Evolutionary conservation across 2,329 filamentous ascomycete genomes (phyloP).

Genomic region (Penicillium hordei): DNA sequence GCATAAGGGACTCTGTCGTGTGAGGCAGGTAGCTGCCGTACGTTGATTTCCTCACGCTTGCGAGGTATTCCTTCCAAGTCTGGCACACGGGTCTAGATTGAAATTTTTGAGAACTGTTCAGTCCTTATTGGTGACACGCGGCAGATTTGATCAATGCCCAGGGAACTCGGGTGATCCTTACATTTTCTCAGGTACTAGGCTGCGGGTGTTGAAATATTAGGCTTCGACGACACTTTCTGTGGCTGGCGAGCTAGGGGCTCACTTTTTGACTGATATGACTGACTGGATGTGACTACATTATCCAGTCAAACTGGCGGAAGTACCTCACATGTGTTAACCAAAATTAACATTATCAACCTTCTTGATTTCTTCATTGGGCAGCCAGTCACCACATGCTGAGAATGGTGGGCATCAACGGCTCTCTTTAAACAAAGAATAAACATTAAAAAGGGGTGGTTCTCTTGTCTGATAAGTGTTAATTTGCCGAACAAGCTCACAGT

Average conservation of each 20-base stretch:
- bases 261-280: slow-evolving; percentile 14
- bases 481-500: too few species aligned
- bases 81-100: slow-evolving; percentile 65
- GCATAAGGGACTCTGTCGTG: slow-evolving; percentile 11
- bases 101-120: slow-evolving; percentile 67
- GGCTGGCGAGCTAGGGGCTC: slow-evolving; percentile 66
- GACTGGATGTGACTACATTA: slow-evolving; percentile 24
- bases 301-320: slow-evolving; percentile 23
- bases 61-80: slow-evolving; percentile 70
- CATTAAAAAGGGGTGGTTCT: background rate
- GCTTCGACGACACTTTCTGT: slow-evolving; percentile 18
- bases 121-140: slow-evolving; percentile 54
- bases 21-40: slow-evolving; percentile 38
- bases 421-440: too few species aligned
- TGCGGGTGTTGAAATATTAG: slow-evolving; percentile 1
- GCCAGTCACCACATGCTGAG: background rate
- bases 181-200: background rate
- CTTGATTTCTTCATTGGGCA: background rate
- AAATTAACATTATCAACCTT: background rate
- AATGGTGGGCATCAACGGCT: background rate
- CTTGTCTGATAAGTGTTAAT: background rate
- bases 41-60: slow-evolving; percentile 58
- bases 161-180: slow-evolving; percentile 42
- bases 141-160: slow-evolving; percentile 54
- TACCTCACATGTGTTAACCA: background rate